These are phyloP conservation scores for Dothistroma septosporum DNA, from an alignment of 2,329 filamentous ascomycete species.

Conservation along the genomic window DNA sequence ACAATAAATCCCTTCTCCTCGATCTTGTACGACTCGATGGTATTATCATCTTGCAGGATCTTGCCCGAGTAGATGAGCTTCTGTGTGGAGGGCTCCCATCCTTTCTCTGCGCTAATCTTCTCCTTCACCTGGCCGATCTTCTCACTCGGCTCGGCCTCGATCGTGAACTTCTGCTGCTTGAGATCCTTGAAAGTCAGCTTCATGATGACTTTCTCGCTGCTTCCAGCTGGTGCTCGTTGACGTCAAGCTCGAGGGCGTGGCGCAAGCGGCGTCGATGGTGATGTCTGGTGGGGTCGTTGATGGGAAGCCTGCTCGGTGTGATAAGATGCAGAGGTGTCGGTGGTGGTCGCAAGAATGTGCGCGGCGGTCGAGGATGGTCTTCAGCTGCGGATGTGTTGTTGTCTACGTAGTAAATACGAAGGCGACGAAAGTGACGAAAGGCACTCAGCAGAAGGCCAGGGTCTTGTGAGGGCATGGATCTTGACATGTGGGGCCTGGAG, in stretches of 20 bases:
- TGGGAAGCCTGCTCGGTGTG: neutral
- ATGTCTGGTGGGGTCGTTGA: constrained; percentile 4
- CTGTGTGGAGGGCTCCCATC: constrained; percentile 84
- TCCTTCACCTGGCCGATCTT: constrained; percentile 86
- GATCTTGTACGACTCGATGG: constrained; percentile 93
- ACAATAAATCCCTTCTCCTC: constrained; percentile 99
- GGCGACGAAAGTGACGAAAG: constrained; percentile 1
- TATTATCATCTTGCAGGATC: constrained; percentile 96
- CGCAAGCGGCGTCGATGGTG: constrained; percentile 4
- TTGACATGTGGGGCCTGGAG: neutral
- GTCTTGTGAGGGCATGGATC: neutral
- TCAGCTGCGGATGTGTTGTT: neutral
- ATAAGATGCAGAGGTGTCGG: neutral
- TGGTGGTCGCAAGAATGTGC: constrained; percentile 1
- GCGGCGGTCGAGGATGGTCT: neutral
- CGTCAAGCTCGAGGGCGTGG: constrained; percentile 7
- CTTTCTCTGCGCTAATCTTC: constrained; percentile 87
- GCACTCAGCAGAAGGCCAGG: neutral
- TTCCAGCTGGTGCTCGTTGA: constrained; percentile 3
- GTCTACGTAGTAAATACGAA: neutral
- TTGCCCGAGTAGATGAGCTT: constrained; percentile 99
- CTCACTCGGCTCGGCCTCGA: constrained; percentile 90
- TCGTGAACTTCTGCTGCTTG: constrained; percentile 96
- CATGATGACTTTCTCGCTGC: constrained; percentile 41
- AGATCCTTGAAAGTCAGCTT: constrained; percentile 81